Percentiles rank a stretch among this genome's conserved stretches.
These are phyloP conservation scores for Exophiala lecanii-corni DNA, from an alignment of 2,329 filamentous ascomycete species.

Conservation along the genomic window DNA sequence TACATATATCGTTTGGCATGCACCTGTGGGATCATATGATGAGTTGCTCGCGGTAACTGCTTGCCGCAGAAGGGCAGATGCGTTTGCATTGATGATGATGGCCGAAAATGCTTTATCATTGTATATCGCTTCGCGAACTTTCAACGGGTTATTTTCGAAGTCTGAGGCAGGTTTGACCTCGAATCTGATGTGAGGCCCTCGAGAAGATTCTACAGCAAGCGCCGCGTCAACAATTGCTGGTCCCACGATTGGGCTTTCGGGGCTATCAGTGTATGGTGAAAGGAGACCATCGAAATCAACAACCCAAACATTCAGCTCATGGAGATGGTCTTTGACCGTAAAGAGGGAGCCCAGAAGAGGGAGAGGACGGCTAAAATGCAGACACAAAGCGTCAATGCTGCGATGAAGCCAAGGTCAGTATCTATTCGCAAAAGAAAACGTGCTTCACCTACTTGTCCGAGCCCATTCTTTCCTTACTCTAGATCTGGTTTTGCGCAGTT, in stretches of 20 bases:
- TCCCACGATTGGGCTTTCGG: slow-evolving; percentile 51
- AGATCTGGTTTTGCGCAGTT: not conserved
- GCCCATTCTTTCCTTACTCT: slow-evolving; percentile 4
- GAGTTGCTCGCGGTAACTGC: slow-evolving; percentile 53
- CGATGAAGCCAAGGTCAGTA: not conserved
- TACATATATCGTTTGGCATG: slow-evolving; percentile 53
- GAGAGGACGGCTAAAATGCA: slow-evolving; percentile 56
- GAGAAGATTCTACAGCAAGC: slow-evolving; percentile 41
- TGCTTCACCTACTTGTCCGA: slow-evolving; percentile 2
- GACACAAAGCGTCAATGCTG: slow-evolving; percentile 43
- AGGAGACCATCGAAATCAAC: slow-evolving; percentile 60
- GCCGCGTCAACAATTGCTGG: slow-evolving; percentile 41
- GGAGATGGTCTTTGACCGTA: slow-evolving; percentile 46
- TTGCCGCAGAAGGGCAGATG: slow-evolving; percentile 52
- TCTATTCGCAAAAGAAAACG: not conserved
- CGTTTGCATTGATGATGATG: slow-evolving; percentile 59
- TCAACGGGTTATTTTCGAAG: slow-evolving; percentile 53
- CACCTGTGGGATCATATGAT: slow-evolving; percentile 57
- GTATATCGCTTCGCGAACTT: slow-evolving; percentile 56
- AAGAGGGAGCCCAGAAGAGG: slow-evolving; percentile 59
- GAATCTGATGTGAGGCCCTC: slow-evolving; percentile 39
- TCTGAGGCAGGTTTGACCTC: slow-evolving; percentile 43
- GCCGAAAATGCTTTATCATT: slow-evolving; percentile 57
- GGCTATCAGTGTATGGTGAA: slow-evolving; percentile 44
- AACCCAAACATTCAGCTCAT: slow-evolving; percentile 50